Conservation (phyloP, 352 stramenopile genomes). For the Blastocystis sp. region DNA sequence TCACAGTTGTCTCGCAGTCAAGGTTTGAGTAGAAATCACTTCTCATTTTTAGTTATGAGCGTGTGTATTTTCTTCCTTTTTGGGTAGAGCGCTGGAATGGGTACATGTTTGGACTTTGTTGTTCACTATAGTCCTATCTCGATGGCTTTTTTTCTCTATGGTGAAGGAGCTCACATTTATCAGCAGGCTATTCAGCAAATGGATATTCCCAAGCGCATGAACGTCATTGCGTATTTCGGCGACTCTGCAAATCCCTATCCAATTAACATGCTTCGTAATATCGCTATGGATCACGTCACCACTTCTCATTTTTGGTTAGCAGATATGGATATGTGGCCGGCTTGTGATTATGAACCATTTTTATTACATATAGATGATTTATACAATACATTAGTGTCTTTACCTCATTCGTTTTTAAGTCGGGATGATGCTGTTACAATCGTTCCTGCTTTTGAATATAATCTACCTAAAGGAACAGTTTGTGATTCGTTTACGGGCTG, state of each 20-base stretch:
- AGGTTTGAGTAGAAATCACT: background rate
- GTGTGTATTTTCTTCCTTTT: slow-evolving; percentile 52
- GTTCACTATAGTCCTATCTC: too few species aligned
- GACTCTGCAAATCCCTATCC: background rate
- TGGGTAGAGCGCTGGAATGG: slow-evolving; percentile 12
- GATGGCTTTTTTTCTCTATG: slow-evolving; percentile 54
- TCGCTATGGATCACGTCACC: background rate
- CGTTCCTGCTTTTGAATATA: background rate
- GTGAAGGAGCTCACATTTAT: background rate
- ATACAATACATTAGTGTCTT: background rate
- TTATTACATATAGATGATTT: background rate
- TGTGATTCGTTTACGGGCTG: background rate
- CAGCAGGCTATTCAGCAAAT: background rate
- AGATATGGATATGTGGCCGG: slow-evolving; percentile 49
- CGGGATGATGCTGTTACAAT: background rate
- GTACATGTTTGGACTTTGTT: too few species aligned
- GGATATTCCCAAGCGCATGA: slow-evolving; percentile 15
- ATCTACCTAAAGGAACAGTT: background rate
- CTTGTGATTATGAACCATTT: background rate
- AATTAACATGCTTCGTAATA: slow-evolving; percentile 41
- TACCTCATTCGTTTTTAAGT: slow-evolving; percentile 4
- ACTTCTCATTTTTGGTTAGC: slow-evolving; percentile 53
- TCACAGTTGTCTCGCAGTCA: background rate
- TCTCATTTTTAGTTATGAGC: slow-evolving; percentile 34
- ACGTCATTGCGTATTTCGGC: background rate